Evolutionary conservation across 2,329 filamentous ascomycete species (phyloP).

Genomic region (Byssochlamys sp.): DNA sequence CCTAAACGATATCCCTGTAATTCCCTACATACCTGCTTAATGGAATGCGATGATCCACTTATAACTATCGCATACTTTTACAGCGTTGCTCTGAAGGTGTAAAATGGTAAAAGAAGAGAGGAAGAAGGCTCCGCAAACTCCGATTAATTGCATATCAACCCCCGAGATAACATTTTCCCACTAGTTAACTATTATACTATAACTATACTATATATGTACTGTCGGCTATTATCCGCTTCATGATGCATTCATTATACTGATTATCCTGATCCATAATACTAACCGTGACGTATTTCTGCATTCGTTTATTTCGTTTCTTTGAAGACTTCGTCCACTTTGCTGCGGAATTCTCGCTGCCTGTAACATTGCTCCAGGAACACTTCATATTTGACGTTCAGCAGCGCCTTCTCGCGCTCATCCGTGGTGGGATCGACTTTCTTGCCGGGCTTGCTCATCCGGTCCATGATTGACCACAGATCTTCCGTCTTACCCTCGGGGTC

Average conservation of each 20-base stretch:
- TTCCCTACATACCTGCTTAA: no score
- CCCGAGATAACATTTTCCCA: neutral
- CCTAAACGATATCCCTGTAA: no score
- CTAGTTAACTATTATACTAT: neutral
- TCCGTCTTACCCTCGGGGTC: conserved; percentile 69
- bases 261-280: neutral
- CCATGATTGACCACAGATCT: conserved; percentile 92
- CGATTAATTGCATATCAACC: neutral
- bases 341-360: conserved; percentile 73
- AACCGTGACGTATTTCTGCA: neutral
- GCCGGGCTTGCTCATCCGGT: conserved; percentile 89
- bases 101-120: neutral
- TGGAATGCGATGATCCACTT: no score
- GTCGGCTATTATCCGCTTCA: neutral
- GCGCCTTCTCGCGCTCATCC: conserved; percentile 62
- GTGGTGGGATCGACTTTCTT: conserved; percentile 67
- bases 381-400: conserved; percentile 82
- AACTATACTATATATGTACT: neutral
- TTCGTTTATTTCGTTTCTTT: conserved; percentile 29
- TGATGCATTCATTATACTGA: neutral
- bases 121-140: neutral
- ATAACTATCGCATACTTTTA: no score
- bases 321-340: conserved; percentile 59
- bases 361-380: conserved; percentile 90
- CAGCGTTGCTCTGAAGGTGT: neutral